Evolutionary conservation across 371 early-diverging fungal genomes (phyloP), one percentile per base, ranked within the genome.

Genomic region (Sporodiniella umbellata): DNA sequence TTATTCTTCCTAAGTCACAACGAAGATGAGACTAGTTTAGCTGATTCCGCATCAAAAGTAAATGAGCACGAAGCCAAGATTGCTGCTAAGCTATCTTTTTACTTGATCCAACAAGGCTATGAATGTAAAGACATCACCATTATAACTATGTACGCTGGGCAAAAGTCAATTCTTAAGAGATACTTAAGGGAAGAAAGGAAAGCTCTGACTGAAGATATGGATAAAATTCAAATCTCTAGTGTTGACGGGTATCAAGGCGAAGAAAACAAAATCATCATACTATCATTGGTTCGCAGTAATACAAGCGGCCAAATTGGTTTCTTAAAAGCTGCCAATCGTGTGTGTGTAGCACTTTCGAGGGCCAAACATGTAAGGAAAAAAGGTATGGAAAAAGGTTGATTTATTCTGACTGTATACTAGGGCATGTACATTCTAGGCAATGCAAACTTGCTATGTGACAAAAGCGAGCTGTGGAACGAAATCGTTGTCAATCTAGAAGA

Each of bases 241-340:
- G 86, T 91, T 4, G 90, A 89, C 64, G 87, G 87, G 5, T 93
- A 84, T 49, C 89, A 93, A 61, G 91, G 91, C 37, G 84, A 84
- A 51, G 86, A 87, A 58, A 80, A 79, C 50, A 88, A 89, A 31
- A 82, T 89, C 28, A 86, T 89, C 48, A 79, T 90, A 23, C 40
- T 90, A 24, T 84, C 87, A 2, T 51, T 87, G 21, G 88, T 86
- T 26, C 71, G 89, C 35, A 84, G 83, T 44, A 83, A 81, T 47
- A 40, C 58, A 1, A 53, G 48, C 44, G 75, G 73, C 0, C 70
- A 70, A 21, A 88, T 89, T 60, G 93, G 93, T 26, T 93, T 93
- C 68, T 62, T 90, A 30, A 83, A 78, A 52, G 80, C 84, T 2
- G 71, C 68, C 18, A 86, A 90, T 57, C 82, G 90, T 56, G 76